Evolutionary conservation across 139 green algal genomes (phyloP), one percentile per base, ranked within the genome.

Genomic region (Bryopsis sp.): DNA sequence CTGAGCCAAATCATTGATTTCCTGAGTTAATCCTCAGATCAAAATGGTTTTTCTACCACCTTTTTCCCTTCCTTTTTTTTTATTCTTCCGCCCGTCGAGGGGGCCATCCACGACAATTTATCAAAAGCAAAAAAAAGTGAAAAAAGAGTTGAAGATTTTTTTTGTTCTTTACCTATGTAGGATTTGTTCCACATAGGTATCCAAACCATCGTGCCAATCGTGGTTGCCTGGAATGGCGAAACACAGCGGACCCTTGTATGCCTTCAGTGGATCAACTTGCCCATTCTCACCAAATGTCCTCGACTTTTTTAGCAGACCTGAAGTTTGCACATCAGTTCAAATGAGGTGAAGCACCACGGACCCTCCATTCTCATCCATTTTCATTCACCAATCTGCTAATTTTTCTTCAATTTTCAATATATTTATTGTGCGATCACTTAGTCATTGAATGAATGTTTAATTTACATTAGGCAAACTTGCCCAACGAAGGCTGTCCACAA

Each of bases 181-280:
- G 24, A 95, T 86, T 62, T 92, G 76, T 7, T 79, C 75, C 28
- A 83, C 85, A 72, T 88, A 95, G 1, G 82, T 89, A 64, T 94
- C 86, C 71, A 96, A 70, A 0, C 88, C 88, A 63, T 96, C 88
- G 50, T 90, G 86, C 84, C 82, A 91, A 81, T 92, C 87, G 62
- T 86, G 82, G 73, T 91, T 91, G 33, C 89, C 89, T 0, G 89
- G 89, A 33, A 96, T 91, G 35, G 87, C 84, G 72, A 96, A 95
- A 58, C 66, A 72, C 33, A 78, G 78, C 15, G 89, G 89, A 0
- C 87, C 87, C 1, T 78, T 48, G 71, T 92, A 91, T 2, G n/a
- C n/a, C n/a, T n/a, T n/a, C n/a, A 28, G 7, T 2, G 76, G n/a
- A n/a, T n/a, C n/a, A n/a, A n/a, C n/a, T n/a, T n/a, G 11, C 43